Conservation (phyloP, 2,329 filamentous ascomycete species). For the Fusarium napiforme region DNA sequence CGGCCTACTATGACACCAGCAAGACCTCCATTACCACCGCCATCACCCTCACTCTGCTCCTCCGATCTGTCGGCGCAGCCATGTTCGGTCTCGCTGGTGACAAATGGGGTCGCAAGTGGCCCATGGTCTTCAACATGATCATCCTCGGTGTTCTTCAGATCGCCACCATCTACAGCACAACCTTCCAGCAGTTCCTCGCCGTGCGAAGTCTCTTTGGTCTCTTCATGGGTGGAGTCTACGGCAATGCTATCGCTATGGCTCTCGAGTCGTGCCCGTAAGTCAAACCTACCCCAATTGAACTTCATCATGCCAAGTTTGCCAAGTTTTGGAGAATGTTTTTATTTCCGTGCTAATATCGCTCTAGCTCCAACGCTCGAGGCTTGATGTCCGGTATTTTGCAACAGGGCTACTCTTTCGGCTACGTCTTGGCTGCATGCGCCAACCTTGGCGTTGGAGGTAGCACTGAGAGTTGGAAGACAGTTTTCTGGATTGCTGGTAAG, state of each 20-base stretch:
- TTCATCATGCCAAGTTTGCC: conserved; percentile 1
- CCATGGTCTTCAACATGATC: conserved; percentile 84
- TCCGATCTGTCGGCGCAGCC: conserved; percentile 79
- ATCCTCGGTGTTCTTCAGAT: conserved; percentile 74
- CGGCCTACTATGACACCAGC: conserved; percentile 59
- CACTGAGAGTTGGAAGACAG: conserved; percentile 75
- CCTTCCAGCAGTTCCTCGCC: conserved; percentile 79
- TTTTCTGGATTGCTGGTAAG: conserved; percentile 76
- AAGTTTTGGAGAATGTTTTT: conserved; percentile 32
- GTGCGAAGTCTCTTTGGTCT: conserved; percentile 79
- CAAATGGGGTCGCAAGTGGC: conserved; percentile 84
- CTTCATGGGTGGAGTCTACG: conserved; percentile 85
- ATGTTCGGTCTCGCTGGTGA: conserved; percentile 82
- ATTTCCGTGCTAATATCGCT: conserved; percentile 33
- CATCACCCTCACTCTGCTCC: conserved; percentile 79
- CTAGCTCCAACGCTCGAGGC: conserved; percentile 72
- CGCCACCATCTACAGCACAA: conserved; percentile 79
- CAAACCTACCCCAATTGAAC: not conserved
- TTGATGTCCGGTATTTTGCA: conserved; percentile 86
- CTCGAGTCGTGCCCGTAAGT: conserved; percentile 76
- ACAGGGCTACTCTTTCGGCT: conserved; percentile 84
- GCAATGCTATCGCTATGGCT: conserved; percentile 81
- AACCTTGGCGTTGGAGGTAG: conserved; percentile 77
- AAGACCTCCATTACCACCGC: conserved; percentile 78
- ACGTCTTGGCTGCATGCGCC: conserved; percentile 79